phyloP scores from a whole-genome alignment of 768 basidiomycete genomes.

The Phaffia australis region DNA sequence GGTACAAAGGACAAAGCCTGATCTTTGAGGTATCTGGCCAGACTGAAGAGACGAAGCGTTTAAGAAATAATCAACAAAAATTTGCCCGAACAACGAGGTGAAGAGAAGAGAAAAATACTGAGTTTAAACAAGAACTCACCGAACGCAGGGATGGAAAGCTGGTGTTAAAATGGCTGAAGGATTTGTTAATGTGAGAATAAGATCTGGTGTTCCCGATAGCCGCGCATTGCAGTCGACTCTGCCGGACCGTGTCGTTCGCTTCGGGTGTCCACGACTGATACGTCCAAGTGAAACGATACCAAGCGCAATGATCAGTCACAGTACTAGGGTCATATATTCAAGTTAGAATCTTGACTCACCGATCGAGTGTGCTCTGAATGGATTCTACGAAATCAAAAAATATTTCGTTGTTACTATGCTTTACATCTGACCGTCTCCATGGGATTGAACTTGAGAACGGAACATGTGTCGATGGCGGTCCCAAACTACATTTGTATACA shows the following conservation, averaged over 20 bases:
- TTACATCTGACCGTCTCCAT: constrained; percentile 75
- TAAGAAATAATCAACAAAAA: constrained; percentile 5
- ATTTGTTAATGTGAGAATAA: constrained; percentile 64
- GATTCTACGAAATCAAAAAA: constrained; percentile 84
- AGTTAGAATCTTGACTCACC: constrained; percentile 42
- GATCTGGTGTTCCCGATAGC: constrained; percentile 81
- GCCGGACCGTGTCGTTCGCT: constrained; percentile 60
- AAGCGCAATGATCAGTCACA: not conserved
- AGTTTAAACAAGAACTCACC: constrained; percentile 45
- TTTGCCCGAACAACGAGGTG: not conserved
- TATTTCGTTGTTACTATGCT: constrained; percentile 79
- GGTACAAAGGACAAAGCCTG: constrained; percentile 79
- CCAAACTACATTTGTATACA: constrained; percentile 27
- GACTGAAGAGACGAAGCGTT: constrained; percentile 19
- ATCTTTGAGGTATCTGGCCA: constrained; percentile 68
- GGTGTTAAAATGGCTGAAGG: constrained; percentile 62
- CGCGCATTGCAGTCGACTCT: constrained; percentile 64
- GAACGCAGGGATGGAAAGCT: constrained; percentile 84
- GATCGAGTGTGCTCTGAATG: constrained; percentile 64
- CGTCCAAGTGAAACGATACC: not conserved
- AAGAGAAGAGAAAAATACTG: not conserved
- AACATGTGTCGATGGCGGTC: constrained; percentile 37
- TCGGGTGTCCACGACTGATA: constrained; percentile 4
- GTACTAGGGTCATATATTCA: too few relatives aligned
- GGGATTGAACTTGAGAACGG: constrained; percentile 83